These are phyloP conservation scores for Fusarium equiseti DNA, from an alignment of 2,329 filamentous ascomycete genomes.

Conservation along the genomic window DNA sequence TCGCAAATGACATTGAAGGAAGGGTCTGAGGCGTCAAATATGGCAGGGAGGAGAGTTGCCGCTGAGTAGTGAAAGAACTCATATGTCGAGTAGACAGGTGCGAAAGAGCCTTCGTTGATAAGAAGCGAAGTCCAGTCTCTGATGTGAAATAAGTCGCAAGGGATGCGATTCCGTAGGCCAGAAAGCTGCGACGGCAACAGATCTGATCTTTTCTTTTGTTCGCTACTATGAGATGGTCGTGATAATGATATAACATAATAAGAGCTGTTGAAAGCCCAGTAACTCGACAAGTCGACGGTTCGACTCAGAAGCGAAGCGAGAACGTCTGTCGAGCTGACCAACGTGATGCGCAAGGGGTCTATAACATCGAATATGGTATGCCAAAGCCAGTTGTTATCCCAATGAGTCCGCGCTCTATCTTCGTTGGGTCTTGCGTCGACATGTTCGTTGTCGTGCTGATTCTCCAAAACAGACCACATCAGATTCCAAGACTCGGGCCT, in stretches of 20 bases:
- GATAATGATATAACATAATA: slow-evolving; percentile 70
- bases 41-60: slow-evolving; percentile 69
- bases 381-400: slow-evolving; percentile 65
- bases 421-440: slow-evolving; percentile 37
- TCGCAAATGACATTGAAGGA: slow-evolving; percentile 52
- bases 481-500: slow-evolving; percentile 41
- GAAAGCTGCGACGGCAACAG: slow-evolving; percentile 27
- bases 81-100: slow-evolving; percentile 77
- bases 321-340: slow-evolving; percentile 71
- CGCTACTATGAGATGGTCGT: slow-evolving; percentile 30
- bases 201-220: neutral
- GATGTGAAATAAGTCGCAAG: slow-evolving; percentile 65
- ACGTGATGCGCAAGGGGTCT: slow-evolving; percentile 65
- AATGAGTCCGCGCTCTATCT: slow-evolving; percentile 28
- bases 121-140: slow-evolving; percentile 73
- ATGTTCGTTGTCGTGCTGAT: neutral
- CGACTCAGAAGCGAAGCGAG: slow-evolving; percentile 71
- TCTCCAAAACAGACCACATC: slow-evolving; percentile 44
- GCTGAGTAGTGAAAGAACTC: slow-evolving; percentile 76
- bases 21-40: slow-evolving; percentile 59
- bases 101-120: slow-evolving; percentile 81
- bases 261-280: slow-evolving; percentile 73
- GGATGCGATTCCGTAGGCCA: slow-evolving; percentile 30
- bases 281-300: slow-evolving; percentile 67
- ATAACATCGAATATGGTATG: slow-evolving; percentile 65